Evolutionary conservation across 805 yeast species (phyloP), one percentile per base, ranked within the genome.

Genomic region (Saturnispora diversa): DNA sequence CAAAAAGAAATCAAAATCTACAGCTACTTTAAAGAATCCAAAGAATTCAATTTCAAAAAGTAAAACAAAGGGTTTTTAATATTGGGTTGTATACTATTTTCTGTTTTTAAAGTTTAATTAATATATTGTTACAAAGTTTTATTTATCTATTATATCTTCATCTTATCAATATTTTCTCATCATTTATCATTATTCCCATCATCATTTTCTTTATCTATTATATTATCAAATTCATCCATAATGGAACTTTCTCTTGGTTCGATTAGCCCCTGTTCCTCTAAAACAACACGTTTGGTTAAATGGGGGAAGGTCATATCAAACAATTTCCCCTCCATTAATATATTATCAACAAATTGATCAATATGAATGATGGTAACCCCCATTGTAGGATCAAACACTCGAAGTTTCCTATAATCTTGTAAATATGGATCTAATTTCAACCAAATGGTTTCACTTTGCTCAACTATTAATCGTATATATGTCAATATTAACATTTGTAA

Each of bases 301-400:
- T 85, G 47, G 0, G 95, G 95, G 35, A 90, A 54, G 2, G 84
- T 75, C 39, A 87, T 62, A 35, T 84, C 96, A 49, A 83, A 72
- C 16, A 82, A 80, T 44, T 85, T 68, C 28, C 72, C 74, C 26
- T 70, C 65, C 1, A 54, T 63, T 20, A 81, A 56, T 35, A 90
- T 55, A 30, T 62, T 60, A 50, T 90, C 95, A 0, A 77, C 71
- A 53, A 80, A 72, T 53, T 80, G 90, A 58, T 90, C 97, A 62
- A 90, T 68, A 52, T 75, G 70, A 5, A 65, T 61, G 39, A 76
- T 58, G 50, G 68, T 60, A 48, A 60, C 56, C 8, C 66, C 60
- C 37, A 56, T 61, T 13, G 49, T 47, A 15, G 44, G 34, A 23
- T 69, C 53, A 21, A 70, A 60, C n/a, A 64, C 50, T 43, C 84